Evolutionary conservation across 1,139 yeast genomes (phyloP).

Genomic region (Hansenula anomala): DNA sequence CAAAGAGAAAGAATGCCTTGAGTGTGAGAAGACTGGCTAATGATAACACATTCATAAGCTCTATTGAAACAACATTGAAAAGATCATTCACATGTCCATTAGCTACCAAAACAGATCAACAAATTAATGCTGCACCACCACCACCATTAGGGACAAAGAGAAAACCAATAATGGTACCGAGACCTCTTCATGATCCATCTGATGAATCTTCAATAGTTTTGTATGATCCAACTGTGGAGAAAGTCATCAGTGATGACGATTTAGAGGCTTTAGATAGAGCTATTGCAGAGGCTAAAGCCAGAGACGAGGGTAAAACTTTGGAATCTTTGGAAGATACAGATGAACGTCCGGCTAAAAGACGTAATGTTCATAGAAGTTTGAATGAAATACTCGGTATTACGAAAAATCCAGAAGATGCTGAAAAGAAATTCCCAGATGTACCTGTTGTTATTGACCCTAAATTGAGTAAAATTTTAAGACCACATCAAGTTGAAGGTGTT

Average conservation of each 20-base stretch:
- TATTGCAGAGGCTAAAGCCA: constrained; percentile 19
- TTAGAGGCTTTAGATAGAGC: constrained; percentile 25
- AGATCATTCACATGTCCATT: constrained; percentile 49
- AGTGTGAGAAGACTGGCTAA: constrained; percentile 37
- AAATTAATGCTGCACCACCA: constrained; percentile 40
- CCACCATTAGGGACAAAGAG: constrained; percentile 81
- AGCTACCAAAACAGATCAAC: constrained; percentile 25
- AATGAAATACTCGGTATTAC: constrained; percentile 80
- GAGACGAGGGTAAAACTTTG: constrained; percentile 22
- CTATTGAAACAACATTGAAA: constrained; percentile 24
- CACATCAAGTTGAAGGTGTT: constrained; percentile 97
- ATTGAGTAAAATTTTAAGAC: constrained; percentile 78
- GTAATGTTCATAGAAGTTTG: constrained; percentile 56
- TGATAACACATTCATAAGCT: constrained; percentile 26
- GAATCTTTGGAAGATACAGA: constrained; percentile 20
- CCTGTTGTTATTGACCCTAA: constrained; percentile 96
- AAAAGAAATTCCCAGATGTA: constrained; percentile 65
- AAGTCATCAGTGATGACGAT: constrained; percentile 41
- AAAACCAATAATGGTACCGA: constrained; percentile 66
- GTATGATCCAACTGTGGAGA: constrained; percentile 90
- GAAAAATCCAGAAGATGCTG: constrained; percentile 41
- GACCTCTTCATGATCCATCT: constrained; percentile 90
- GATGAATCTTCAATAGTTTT: constrained; percentile 92
- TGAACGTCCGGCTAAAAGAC: constrained; percentile 27
- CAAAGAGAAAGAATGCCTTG: constrained; percentile 46